Base-by-base conservation (phyloP, 768 basidiomycete species). In the Artomyces pyxidatus region DNA sequence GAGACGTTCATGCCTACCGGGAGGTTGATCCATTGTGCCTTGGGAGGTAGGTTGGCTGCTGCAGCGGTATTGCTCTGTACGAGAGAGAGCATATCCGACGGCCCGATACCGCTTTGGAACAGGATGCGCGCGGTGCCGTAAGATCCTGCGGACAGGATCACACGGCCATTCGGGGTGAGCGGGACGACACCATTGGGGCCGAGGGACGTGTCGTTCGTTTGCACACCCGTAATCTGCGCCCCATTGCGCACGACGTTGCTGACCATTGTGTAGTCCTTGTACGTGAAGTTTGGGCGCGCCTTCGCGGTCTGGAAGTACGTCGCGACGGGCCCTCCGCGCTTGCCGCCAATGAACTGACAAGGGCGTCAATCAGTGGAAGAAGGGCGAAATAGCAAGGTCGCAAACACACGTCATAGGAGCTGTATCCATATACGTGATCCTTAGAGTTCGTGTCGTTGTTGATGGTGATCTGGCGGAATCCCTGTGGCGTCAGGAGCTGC, bases 101-200 rank as follows among this genome's bases (percentile, higher is more conserved):
- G 80, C 21, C 81, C 81, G 37, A 83, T 81, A 19, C 80, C 80
- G 49, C 75, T 76, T 48, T 74, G 70, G 72, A 78, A 81, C 12
- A 82, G 65, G 50, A 81, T 71, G 30, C 80, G 69, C 46, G 79
- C 63, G 11, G 76, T 74, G 19, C 80, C 78, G 53, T 73, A 79
- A 11, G 76, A 66, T 11, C 80, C 81, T 25, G 74, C 75, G 4
- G 77, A 74, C 19, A 83, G 72, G 50, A 83, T 68, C 55, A 83
- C 79, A 28, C 81, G 74, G 17, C 80, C 81, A 35, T 69, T 69
- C 9, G 72, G 59, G 28, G 68, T 81, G 40, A 82, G 64, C 10
- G 77, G 73, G 23, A 78, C 65, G 59, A 81, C 55, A 37, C 81
- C 80, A 48, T 76, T 66, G n/a, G 76, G 74, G 3, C 78, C 79